Evolutionary conservation across 208 protist genomes (phyloP).

Genomic region (Acanthamoeba sp.): DNA sequence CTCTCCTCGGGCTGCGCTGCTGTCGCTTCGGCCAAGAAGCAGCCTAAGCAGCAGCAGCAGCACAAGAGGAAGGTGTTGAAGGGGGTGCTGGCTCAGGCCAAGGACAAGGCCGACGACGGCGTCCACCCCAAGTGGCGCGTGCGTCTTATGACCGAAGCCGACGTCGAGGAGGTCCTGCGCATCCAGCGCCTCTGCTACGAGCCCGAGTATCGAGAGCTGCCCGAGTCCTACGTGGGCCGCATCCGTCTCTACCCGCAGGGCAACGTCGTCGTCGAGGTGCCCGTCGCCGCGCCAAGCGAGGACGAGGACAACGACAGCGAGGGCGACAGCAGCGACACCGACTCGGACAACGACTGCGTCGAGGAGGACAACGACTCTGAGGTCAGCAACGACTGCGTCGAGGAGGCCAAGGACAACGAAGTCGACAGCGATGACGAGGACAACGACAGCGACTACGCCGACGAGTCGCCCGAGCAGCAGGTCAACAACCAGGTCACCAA

Average conservation of each 20-base stretch:
- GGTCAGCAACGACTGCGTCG: no score
- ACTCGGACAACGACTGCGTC: no score
- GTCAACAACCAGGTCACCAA: not conserved
- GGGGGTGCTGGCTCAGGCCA: not conserved
- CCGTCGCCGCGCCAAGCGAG: not conserved
- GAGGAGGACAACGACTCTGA: no score
- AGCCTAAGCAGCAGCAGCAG: not conserved
- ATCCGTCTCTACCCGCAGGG: slow-evolving; percentile 28
- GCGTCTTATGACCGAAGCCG: slow-evolving; percentile 9
- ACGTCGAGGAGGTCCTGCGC: slow-evolving; percentile 24
- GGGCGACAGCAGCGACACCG: no score
- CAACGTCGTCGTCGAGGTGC: slow-evolving; percentile 31
- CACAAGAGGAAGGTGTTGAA: not conserved
- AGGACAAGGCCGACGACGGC: not conserved
- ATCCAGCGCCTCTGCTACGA: slow-evolving; percentile 47
- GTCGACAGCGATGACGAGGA: not conserved
- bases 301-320: slow-evolving; percentile 19
- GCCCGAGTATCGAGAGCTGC: slow-evolving; percentile 25
- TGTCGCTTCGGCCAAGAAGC: not conserved
- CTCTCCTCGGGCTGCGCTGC: not conserved
- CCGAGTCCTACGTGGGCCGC: slow-evolving; percentile 24
- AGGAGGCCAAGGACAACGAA: not conserved
- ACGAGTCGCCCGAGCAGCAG: not conserved
- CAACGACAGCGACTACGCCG: not conserved
- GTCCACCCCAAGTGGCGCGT: slow-evolving; percentile 23